Evolutionary conservation across 2,329 filamentous ascomycete genomes (phyloP).

Genomic region (Ophiocordyceps camponoti-floridani): DNA sequence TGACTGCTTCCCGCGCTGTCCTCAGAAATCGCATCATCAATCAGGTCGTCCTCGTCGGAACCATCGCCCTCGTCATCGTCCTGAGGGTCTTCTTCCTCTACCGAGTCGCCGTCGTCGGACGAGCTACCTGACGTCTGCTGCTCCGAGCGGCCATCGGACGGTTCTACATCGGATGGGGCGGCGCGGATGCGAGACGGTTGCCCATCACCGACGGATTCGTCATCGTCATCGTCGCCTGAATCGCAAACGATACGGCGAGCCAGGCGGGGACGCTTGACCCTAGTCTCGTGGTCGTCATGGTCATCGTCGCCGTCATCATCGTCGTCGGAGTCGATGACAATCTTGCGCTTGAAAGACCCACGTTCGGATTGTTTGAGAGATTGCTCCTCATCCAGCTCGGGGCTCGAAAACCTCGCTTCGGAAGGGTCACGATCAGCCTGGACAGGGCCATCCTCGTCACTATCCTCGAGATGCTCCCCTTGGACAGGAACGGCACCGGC

Average conservation of each 20-base stretch:
- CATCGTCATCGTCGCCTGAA: neutral
- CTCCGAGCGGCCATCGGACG: too few relatives aligned
- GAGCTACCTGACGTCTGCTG: too few relatives aligned
- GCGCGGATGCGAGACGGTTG: too few relatives aligned
- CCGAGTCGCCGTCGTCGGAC: neutral
- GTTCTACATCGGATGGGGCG: too few relatives aligned
- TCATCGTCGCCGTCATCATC: slow-evolving; percentile 6
- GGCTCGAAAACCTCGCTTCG: slow-evolving; percentile 12
- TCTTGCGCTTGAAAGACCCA: slow-evolving; percentile 8
- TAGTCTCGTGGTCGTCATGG: slow-evolving; percentile 6
- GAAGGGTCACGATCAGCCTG: neutral
- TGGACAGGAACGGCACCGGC: neutral
- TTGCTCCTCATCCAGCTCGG: slow-evolving; percentile 8
- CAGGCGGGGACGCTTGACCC: neutral
- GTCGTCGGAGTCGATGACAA: slow-evolving; percentile 7
- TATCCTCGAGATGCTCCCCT: slow-evolving; percentile 9
- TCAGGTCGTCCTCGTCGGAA: neutral
- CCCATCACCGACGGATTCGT: too few relatives aligned
- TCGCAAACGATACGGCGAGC: neutral
- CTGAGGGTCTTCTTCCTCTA: neutral
- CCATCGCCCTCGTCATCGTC: slow-evolving; percentile 3
- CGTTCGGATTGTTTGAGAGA: slow-evolving; percentile 4
- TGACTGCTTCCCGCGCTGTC: neutral
- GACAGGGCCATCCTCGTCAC: slow-evolving; percentile 5
- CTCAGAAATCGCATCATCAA: neutral